These are phyloP conservation scores for Lasiodiplodia citricola DNA, from an alignment of 2,329 filamentous ascomycete species.

Conservation along the genomic window DNA sequence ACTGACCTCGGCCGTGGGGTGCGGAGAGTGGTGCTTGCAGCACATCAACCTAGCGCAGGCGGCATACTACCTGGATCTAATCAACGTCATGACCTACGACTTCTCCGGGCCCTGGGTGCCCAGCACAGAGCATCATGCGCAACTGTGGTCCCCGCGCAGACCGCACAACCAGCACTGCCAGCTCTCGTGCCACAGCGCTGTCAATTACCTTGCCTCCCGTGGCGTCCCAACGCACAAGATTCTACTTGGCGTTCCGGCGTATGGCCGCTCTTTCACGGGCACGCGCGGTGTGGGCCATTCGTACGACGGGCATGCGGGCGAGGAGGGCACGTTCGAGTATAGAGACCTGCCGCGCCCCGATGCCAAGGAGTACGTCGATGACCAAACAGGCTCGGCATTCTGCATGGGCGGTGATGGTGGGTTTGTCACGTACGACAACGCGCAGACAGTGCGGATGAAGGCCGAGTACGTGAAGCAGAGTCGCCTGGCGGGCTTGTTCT, in stretches of 20 bases:
- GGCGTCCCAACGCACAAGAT: constrained; percentile 75
- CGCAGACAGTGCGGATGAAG: constrained; percentile 76
- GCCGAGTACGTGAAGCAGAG: constrained; percentile 74
- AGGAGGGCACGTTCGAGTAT: constrained; percentile 76
- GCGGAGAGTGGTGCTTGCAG: constrained; percentile 67
- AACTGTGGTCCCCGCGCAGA: constrained; percentile 66
- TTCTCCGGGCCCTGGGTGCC: constrained; percentile 74
- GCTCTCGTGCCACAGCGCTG: constrained; percentile 67
- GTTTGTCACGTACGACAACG: constrained; percentile 81
- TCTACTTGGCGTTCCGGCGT: constrained; percentile 75
- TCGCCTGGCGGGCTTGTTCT: constrained; percentile 76
- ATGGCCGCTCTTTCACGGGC: constrained; percentile 73
- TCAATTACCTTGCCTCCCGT: constrained; percentile 68
- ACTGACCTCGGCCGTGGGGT: constrained; percentile 74
- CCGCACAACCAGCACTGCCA: constrained; percentile 61
- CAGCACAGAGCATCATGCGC: constrained; percentile 75
- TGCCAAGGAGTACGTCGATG: constrained; percentile 71
- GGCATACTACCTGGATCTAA: constrained; percentile 70
- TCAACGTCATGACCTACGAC: constrained; percentile 84
- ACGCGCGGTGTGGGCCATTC: constrained; percentile 70
- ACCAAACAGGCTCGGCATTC: constrained; percentile 69
- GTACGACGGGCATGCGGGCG: constrained; percentile 59
- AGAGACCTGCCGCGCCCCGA: constrained; percentile 66
- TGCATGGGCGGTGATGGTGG: constrained; percentile 76
- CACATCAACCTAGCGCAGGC: constrained; percentile 70